Percentiles rank a stretch among this genome's conserved stretches.
These are phyloP conservation scores for Phellopilus nigrolimitatus DNA, from an alignment of 1,284 basidiomycete species.

Conservation along the genomic window DNA sequence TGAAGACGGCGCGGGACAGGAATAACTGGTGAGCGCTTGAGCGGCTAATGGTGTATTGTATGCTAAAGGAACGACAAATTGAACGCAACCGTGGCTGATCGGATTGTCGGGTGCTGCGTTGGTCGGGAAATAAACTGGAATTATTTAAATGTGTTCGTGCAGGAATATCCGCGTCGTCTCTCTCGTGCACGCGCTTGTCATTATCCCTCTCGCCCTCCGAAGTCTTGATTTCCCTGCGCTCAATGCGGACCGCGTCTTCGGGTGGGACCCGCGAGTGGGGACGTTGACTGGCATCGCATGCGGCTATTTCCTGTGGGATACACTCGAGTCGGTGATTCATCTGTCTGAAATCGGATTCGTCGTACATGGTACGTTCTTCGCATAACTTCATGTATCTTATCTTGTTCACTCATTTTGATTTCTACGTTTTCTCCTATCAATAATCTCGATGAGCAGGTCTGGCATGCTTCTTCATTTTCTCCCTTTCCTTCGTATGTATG, in stretches of 20 bases:
- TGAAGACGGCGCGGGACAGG: conserved; percentile 36
- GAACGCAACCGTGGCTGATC: too few relatives aligned
- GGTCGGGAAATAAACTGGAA: too few relatives aligned
- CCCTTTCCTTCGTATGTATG: conserved; percentile 54
- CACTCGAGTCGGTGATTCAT: conserved; percentile 49
- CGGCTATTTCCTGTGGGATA: conserved; percentile 67
- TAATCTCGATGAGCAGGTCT: conserved; percentile 43
- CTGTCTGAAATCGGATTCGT: conserved; percentile 58
- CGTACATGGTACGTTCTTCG: conserved; percentile 47
- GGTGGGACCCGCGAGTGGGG: conserved; percentile 50
- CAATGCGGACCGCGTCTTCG: conserved; percentile 45
- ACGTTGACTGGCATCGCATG: conserved; percentile 46
- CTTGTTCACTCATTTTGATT: neutral
- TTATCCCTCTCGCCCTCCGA: conserved; percentile 45
- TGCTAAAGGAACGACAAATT: neutral
- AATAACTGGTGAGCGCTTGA: conserved; percentile 48
- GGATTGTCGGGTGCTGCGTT: too few relatives aligned
- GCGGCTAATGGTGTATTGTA: neutral
- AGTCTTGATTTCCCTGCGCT: conserved; percentile 38
- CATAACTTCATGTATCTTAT: neutral
- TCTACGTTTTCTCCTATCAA: neutral
- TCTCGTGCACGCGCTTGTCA: conserved; percentile 46
- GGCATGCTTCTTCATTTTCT: conserved; percentile 55
- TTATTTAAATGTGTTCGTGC: neutral
- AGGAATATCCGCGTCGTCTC: conserved; percentile 51